These are phyloP conservation scores for Mortierella sp. DNA, from an alignment of 371 early-diverging fungal species.

Conservation along the genomic window DNA sequence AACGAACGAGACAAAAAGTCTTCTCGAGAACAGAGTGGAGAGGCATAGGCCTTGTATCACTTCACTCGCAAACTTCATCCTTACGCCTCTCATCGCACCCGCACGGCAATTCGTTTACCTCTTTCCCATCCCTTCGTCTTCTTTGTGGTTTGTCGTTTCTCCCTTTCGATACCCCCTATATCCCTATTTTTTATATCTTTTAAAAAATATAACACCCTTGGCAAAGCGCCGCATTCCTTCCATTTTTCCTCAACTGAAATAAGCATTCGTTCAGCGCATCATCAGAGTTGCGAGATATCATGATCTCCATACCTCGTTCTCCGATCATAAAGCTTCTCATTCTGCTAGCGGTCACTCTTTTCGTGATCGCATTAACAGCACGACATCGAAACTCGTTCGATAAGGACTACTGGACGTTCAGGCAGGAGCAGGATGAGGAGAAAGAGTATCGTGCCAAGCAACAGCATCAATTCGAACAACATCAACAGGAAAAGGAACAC, in stretches of 20 bases:
- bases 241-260: neutral
- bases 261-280: neutral
- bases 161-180: neutral
- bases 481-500: slow-evolving; percentile 6
- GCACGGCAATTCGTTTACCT: neutral
- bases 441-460: neutral
- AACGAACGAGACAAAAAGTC: too few species aligned
- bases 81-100: too few species aligned
- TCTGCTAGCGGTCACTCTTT: slow-evolving; percentile 9
- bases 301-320: slow-evolving; percentile 40
- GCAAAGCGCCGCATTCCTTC: neutral
- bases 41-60: neutral
- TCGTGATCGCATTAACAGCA: slow-evolving; percentile 15
- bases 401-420: slow-evolving; percentile 28
- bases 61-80: neutral
- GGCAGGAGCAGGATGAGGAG: slow-evolving; percentile 12
- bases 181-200: neutral
- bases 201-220: neutral
- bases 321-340: slow-evolving; percentile 26
- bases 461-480: slow-evolving; percentile 9
- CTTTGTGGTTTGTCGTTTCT: neutral
- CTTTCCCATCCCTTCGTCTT: neutral
- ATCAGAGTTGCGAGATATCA: neutral
- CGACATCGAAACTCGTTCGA: slow-evolving; percentile 2
- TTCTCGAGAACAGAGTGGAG: too few species aligned